phyloP scores from a whole-genome alignment of 2,329 filamentous ascomycete species.

The Neoscytalidium dimidiatum region DNA sequence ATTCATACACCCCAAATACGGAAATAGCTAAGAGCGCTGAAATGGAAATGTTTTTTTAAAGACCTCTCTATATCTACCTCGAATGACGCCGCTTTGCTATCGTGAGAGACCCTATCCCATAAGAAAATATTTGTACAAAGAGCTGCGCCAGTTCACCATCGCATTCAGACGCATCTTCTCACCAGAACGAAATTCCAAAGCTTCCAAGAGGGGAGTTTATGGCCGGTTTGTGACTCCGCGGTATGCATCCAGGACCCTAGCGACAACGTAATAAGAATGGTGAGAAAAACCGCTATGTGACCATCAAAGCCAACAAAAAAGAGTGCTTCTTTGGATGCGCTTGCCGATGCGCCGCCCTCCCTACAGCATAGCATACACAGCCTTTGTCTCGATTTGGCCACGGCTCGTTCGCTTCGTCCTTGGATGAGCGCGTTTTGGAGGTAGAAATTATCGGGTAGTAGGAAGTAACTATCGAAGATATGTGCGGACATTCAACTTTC shows the following conservation, averaged over 20 bases:
- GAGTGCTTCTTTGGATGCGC: background rate
- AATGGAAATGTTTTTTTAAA: slow-evolving; percentile 9
- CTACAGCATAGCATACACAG: slow-evolving; percentile 10
- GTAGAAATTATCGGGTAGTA: slow-evolving; percentile 1
- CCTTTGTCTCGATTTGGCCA: background rate
- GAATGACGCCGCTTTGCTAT: slow-evolving; percentile 5
- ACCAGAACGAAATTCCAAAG: background rate
- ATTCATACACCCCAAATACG: background rate
- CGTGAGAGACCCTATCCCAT: background rate
- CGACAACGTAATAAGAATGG: background rate
- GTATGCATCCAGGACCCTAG: slow-evolving; percentile 14
- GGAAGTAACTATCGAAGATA: too few species aligned
- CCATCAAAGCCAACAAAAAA: background rate
- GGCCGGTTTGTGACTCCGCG: background rate
- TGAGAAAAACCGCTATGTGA: background rate
- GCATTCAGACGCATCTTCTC: background rate
- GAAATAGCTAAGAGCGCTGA: background rate
- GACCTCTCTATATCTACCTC: slow-evolving; percentile 11
- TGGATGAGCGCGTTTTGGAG: background rate
- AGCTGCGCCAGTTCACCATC: background rate
- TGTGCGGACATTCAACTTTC: too few species aligned
- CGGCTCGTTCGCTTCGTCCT: background rate
- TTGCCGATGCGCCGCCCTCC: background rate
- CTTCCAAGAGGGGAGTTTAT: slow-evolving; percentile 13
- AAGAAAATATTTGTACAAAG: slow-evolving; percentile 10